A percentile compares a stretch with the other conserved stretches of the same genome.
phyloP scores from a whole-genome alignment of 257 asterid genomes.

The Solanum sejunctum region DNA sequence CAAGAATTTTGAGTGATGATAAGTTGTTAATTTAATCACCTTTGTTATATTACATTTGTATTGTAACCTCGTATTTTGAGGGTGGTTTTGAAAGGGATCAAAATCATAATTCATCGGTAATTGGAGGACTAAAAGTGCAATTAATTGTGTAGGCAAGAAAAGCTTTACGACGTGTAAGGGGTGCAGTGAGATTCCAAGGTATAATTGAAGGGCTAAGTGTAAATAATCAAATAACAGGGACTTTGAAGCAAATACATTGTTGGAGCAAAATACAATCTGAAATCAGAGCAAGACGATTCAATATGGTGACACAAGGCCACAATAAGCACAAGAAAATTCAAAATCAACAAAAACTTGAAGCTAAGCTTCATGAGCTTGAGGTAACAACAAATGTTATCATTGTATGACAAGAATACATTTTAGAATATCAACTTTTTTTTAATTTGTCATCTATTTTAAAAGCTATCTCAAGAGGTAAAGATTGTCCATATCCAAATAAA shows the following conservation, averaged over 20 bases:
- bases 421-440: no score
- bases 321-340: slow-evolving; percentile 43
- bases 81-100: background rate
- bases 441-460: background rate
- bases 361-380: slow-evolving; percentile 73
- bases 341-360: slow-evolving; percentile 49
- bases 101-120: no score
- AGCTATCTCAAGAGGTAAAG: background rate
- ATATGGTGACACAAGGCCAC: slow-evolving; percentile 44
- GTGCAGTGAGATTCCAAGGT: slow-evolving; percentile 29
- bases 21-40: no score
- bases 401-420: background rate
- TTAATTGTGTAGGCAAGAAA: slow-evolving; percentile 34
- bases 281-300: slow-evolving; percentile 42
- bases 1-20: no score
- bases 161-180: slow-evolving; percentile 25
- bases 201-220: slow-evolving; percentile 21
- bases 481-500: background rate
- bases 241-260: slow-evolving; percentile 46
- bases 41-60: background rate
- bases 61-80: background rate
- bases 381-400: background rate
- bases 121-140: background rate
- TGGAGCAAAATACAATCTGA: slow-evolving; percentile 61
- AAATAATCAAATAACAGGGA: slow-evolving; percentile 33